Base-by-base conservation (phyloP, 257 asterid species). In the Solanum sejunctum region DNA sequence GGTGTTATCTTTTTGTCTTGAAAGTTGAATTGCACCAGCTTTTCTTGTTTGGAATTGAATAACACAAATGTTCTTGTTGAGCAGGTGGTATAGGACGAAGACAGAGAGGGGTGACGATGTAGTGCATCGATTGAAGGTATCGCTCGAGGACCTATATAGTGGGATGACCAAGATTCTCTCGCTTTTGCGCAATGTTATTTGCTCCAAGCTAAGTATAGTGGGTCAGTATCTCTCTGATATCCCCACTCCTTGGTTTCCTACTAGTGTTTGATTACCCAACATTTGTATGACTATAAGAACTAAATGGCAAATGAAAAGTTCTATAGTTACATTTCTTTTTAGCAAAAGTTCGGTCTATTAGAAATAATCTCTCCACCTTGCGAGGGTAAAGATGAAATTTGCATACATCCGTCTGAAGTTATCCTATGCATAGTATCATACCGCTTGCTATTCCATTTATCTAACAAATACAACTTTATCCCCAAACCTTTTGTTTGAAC, bases 151-250 rank as follows among this genome's bases (percentile, higher is more conserved):
- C 70, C 84, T 93, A 3, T 93, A 83, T 82, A 82, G 56, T 20
- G 95, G 97, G 73, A 89, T 92, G 15, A 85, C 92, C 17, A 93
- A 91, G 90, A 93, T 92, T 84, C 94, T 93, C 18, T 93, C 97
- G 3, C 80, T 92, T 4, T 93, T 95, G 0, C 92, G 97, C 54
- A 92, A 92, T 86, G 91, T 90, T 12, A 84, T 93, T 20, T 93
- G 97, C 84, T 79, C 92, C 5, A 32, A 32, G 36, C 36, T 32
- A 93, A 93, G 79, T 93, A 95, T 83, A 92, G 71, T 15, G 97
- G 97, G 97, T 93, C 6, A 55, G 92, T 84, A 39, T 21, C 41
- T 28, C 66, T 41, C 55, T 45, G n/a, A 12, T 0, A 11, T 28
- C 32, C 51, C 17, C 6, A 36, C 51, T 28, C 20, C 0, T 45